Base-by-base conservation (phyloP, 352 stramenopile species). In the Phytophthora syringae region DNA sequence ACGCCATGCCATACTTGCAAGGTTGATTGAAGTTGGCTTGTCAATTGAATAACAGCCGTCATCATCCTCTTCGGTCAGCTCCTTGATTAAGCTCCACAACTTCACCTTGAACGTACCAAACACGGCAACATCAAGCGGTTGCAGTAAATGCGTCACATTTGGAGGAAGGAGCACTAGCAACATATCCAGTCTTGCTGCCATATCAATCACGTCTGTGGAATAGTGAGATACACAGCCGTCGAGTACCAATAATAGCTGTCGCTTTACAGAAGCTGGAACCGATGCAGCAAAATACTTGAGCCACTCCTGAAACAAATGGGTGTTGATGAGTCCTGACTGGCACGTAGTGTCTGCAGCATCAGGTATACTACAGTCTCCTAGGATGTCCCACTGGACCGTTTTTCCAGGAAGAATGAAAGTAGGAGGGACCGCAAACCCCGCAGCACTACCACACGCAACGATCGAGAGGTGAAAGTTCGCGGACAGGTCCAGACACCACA, bases 381-480 rank as follows among this genome's bases (percentile, higher is more conserved):
- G n/a, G n/a, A n/a, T n/a, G n/a, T n/a, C n/a, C n/a, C n/a, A n/a
- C n/a, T n/a, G n/a, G 2, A 65, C 49, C 0, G 57, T 65, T n/a
- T 53, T 59, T 0, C 48, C 57, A 11, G 24, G 54, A 1, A 74
- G 18, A 7, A 79, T 48, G 37, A 72, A 74, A 2, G 60, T 25
- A 1, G 63, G 63, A 0, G 59, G 56, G 0, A 79, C 22, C 3
- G 61, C 28, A 24, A 60, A 45, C 1, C 59, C 59, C n/a, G 24
- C 11, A 9, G 55, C 72, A 45, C 32, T 72, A 0, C 24, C 63
- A 30, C 67, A 77, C 0, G 64, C 60, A 21, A 80, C 37, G 16
- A 80, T 66, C 0, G 72, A 45, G 28, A 77, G 56, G 39, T 80
- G 72, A 25, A 80, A 74, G 39, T 43, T 60, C 1, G 51, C 21